Percentiles rank a stretch among this genome's conserved stretches.
These are phyloP conservation scores for Vanrija sp. DNA, from an alignment of 1,284 basidiomycete genomes.

Conservation along the genomic window DNA sequence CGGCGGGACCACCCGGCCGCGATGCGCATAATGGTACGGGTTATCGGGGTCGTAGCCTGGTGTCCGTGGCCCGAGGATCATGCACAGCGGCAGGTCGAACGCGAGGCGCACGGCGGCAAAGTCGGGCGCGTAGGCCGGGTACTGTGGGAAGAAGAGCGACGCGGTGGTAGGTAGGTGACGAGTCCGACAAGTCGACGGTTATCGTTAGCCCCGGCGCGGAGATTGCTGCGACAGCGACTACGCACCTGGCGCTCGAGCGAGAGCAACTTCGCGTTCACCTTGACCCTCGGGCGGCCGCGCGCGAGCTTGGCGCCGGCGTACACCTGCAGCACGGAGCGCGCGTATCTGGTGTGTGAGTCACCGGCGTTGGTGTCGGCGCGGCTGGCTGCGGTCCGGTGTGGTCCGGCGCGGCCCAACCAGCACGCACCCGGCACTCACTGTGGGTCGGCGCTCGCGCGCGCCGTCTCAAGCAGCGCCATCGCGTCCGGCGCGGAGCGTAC, in stretches of 20 bases:
- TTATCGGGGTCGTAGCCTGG: no score
- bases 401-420: not conserved
- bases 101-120: no score
- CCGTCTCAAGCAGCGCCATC: slow-evolving; percentile 7
- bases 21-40: no score
- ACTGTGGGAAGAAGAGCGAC: no score
- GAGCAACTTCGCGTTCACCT: slow-evolving; percentile 33
- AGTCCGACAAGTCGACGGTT: slow-evolving; percentile 27
- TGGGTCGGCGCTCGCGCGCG: slow-evolving; percentile 12
- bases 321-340: slow-evolving; percentile 12
- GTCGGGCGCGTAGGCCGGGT: no score
- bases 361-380: no score
- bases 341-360: slow-evolving; percentile 4
- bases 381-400: not conserved
- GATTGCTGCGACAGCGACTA: not conserved
- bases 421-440: not conserved
- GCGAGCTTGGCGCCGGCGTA: slow-evolving; percentile 19
- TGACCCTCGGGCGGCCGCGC: slow-evolving; percentile 22
- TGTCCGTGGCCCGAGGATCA: no score
- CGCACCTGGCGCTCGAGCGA: slow-evolving; percentile 31
- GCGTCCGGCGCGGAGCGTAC: not conserved
- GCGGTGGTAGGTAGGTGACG: not conserved
- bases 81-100: no score
- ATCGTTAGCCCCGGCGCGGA: no score
- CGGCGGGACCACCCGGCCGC: no score